Evolutionary conservation across 1,284 basidiomycete species (phyloP).

Genomic region (Tilletia walkeri): DNA sequence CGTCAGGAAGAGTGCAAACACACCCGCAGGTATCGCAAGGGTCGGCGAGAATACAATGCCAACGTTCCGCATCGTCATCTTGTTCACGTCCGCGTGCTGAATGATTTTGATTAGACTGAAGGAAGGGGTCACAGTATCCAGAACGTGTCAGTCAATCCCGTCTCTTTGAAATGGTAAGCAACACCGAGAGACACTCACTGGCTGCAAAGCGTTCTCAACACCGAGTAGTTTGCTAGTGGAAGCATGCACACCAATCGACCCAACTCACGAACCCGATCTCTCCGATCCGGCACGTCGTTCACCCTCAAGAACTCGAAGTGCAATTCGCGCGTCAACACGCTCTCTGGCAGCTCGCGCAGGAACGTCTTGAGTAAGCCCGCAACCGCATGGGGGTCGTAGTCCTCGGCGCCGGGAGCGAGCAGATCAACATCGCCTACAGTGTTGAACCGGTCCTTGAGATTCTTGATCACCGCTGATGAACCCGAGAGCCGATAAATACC

Average conservation of each 20-base stretch:
- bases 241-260: slow-evolving; percentile 79
- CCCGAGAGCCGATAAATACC: slow-evolving; percentile 82
- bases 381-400: slow-evolving; percentile 49
- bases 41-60: slow-evolving; percentile 75
- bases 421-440: slow-evolving; percentile 58
- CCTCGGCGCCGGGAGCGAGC: slow-evolving; percentile 26
- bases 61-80: slow-evolving; percentile 98
- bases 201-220: slow-evolving; percentile 87
- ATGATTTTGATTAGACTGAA: slow-evolving; percentile 81
- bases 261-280: slow-evolving; percentile 82
- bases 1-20: slow-evolving; percentile 48
- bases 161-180: neutral
- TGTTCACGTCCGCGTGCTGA: slow-evolving; percentile 83
- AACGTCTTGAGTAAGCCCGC: slow-evolving; percentile 52
- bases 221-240: slow-evolving; percentile 87
- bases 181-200: slow-evolving; percentile 58
- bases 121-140: neutral
- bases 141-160: neutral
- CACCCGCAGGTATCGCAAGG: slow-evolving; percentile 47
- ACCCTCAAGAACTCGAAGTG: slow-evolving; percentile 49
- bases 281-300: slow-evolving; percentile 72
- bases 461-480: slow-evolving; percentile 77
- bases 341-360: slow-evolving; percentile 47
- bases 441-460: slow-evolving; percentile 88
- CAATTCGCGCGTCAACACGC: slow-evolving; percentile 46